Percentiles rank a stretch among this genome's conserved stretches.
Conservation (phyloP, 2,329 filamentous ascomycete genomes). For the Akanthomyces lecanii region DNA sequence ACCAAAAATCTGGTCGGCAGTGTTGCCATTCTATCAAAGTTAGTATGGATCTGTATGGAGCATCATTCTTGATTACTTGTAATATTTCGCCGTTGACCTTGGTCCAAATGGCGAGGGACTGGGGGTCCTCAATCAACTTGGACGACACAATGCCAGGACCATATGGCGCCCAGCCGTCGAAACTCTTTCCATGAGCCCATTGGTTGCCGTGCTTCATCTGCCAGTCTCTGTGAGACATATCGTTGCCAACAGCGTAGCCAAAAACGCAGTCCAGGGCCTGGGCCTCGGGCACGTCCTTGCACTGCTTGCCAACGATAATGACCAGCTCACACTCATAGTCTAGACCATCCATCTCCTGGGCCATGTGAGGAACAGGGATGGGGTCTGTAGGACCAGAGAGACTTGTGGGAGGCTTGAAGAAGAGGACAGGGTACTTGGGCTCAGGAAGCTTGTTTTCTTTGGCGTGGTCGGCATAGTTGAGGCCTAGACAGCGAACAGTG, state of each 20-base stretch:
- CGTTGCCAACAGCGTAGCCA: constrained; percentile 72
- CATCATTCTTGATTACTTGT: constrained; percentile 36
- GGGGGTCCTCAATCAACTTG: constrained; percentile 52
- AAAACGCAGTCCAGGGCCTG: constrained; percentile 67
- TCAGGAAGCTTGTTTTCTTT: constrained; percentile 65
- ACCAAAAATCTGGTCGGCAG: constrained; percentile 60
- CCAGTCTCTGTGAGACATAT: constrained; percentile 77
- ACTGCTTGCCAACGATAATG: constrained; percentile 65
- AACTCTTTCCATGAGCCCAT: constrained; percentile 69
- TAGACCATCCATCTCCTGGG: constrained; percentile 60
- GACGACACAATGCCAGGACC: constrained; percentile 66
- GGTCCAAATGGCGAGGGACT: constrained; percentile 52
- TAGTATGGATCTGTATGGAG: neutral
- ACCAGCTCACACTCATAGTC: constrained; percentile 83
- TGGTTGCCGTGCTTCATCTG: constrained; percentile 65
- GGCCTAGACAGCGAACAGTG: constrained; percentile 64
- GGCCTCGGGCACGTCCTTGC: constrained; percentile 59
- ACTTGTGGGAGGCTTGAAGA: constrained; percentile 60
- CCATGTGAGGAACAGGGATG: constrained; percentile 61
- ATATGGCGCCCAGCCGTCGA: constrained; percentile 71
- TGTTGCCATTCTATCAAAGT: constrained; percentile 43
- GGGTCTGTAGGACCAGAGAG: constrained; percentile 61
- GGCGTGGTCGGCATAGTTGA: constrained; percentile 71
- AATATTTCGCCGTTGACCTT: constrained; percentile 55
- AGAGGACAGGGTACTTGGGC: constrained; percentile 68